phyloP scores from a whole-genome alignment of 768 basidiomycete species.

The Podaxis pistillaris region DNA sequence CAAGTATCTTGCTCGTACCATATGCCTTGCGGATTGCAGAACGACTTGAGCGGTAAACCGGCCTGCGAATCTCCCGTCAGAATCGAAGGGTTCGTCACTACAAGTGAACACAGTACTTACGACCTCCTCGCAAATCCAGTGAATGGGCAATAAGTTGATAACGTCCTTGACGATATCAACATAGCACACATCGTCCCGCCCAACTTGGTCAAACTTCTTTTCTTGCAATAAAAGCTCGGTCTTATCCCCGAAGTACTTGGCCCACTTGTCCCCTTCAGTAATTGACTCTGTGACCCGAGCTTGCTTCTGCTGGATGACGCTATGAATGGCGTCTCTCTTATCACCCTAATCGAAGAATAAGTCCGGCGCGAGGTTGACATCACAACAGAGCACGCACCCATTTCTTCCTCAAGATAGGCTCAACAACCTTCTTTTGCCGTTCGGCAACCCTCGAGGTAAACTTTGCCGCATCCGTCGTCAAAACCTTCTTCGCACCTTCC shows the following conservation, averaged over 20 bases:
- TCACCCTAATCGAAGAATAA: conserved; percentile 11
- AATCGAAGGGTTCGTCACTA: not conserved
- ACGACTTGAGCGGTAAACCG: conserved; percentile 43
- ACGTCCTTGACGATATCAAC: conserved; percentile 70
- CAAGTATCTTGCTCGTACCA: conserved; percentile 40
- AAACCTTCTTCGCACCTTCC: conserved; percentile 32
- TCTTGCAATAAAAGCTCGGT: conserved; percentile 31
- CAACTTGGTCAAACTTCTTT: conserved; percentile 33
- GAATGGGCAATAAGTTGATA: conserved; percentile 57
- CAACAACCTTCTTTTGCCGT: conserved; percentile 30
- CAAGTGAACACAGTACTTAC: conserved; percentile 35
- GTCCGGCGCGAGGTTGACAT: not conserved
- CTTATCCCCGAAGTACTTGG: conserved; percentile 31
- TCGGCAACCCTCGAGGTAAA: conserved; percentile 34
- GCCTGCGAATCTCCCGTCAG: conserved; percentile 28
- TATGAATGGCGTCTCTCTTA: conserved; percentile 8
- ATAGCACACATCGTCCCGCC: conserved; percentile 23
- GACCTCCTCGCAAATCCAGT: conserved; percentile 58
- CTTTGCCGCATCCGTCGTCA: conserved; percentile 21
- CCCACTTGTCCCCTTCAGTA: not conserved
- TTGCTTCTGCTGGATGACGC: conserved; percentile 16
- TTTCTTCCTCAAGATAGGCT: conserved; percentile 23
- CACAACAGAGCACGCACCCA: conserved; percentile 15
- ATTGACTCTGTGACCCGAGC: conserved; percentile 16
- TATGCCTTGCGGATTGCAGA: conserved; percentile 25